These are phyloP conservation scores for Hippophae gyantsensis DNA, from an alignment of 306 rosid genomes.

Conservation along the genomic window DNA sequence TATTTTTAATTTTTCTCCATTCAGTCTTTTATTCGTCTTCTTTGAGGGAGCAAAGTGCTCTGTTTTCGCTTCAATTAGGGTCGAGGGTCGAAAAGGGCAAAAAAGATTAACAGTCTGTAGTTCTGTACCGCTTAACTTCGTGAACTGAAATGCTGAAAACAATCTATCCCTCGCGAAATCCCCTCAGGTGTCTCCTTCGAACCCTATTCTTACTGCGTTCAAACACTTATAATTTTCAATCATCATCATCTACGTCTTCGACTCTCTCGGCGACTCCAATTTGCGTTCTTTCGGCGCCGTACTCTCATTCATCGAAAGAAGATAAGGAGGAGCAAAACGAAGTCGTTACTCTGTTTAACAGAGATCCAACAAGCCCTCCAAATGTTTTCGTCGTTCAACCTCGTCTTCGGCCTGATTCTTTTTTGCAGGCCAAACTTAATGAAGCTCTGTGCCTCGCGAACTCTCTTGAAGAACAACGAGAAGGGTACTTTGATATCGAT, in stretches of 20 bases:
- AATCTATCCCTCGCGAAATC: constrained; percentile 13
- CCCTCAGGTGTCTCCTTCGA: constrained; percentile 25
- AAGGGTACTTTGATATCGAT: constrained; percentile 47
- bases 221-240: constrained; percentile 4
- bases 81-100: too few relatives aligned
- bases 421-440: constrained; percentile 69
- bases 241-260: constrained; percentile 10
- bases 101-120: too few relatives aligned
- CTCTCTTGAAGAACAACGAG: constrained; percentile 80
- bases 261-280: constrained; percentile 9
- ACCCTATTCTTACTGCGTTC: constrained; percentile 13
- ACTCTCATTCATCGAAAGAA: constrained; percentile 25
- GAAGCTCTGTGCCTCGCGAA: constrained; percentile 90
- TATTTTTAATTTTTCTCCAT: too few relatives aligned
- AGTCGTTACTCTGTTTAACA: constrained; percentile 22
- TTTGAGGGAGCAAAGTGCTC: too few relatives aligned
- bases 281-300: constrained; percentile 18
- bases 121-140: too few relatives aligned
- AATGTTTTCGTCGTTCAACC: constrained; percentile 86
- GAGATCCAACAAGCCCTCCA: constrained; percentile 40
- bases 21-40: too few relatives aligned
- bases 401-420: constrained; percentile 53
- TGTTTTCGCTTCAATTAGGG: too few relatives aligned
- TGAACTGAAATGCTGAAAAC: constrained; percentile 33
- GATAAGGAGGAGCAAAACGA: constrained; percentile 23